These are phyloP conservation scores for Pterulicium gracile DNA, from an alignment of 1,284 basidiomycete genomes.

Conservation along the genomic window DNA sequence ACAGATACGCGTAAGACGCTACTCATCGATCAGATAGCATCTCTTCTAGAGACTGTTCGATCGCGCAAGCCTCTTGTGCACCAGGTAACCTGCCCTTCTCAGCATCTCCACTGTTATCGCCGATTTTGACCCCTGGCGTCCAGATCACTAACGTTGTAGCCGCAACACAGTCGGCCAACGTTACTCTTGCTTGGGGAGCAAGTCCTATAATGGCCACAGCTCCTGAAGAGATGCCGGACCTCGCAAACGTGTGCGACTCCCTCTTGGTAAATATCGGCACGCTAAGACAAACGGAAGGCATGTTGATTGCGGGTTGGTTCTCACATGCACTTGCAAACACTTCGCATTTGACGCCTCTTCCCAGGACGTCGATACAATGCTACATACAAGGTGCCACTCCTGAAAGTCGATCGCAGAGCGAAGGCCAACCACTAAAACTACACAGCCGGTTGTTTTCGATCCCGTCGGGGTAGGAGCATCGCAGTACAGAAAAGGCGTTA, in stretches of 20 bases:
- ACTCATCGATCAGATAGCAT: constrained; percentile 18
- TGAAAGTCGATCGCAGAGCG: too few relatives aligned
- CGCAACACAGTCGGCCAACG: constrained; percentile 85
- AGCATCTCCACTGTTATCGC: too few relatives aligned
- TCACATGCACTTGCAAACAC: not conserved
- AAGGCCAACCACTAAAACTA: too few relatives aligned
- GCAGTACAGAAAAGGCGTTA: constrained; percentile 51
- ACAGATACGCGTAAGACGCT: constrained; percentile 12
- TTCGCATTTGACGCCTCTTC: not conserved
- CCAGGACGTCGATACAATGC: not conserved
- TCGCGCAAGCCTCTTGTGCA: constrained; percentile 63
- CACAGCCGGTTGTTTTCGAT: constrained; percentile 85
- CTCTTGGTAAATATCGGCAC: constrained; percentile 92
- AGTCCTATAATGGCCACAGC: constrained; percentile 93
- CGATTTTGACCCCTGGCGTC: too few relatives aligned
- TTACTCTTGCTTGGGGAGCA: constrained; percentile 80
- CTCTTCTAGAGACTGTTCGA: constrained; percentile 41
- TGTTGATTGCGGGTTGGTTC: constrained; percentile 66
- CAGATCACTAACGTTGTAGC: constrained; percentile 91
- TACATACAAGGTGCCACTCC: not conserved
- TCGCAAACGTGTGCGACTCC: constrained; percentile 57
- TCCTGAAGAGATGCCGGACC: constrained; percentile 74
- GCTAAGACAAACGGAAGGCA: constrained; percentile 63
- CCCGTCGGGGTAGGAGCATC: constrained; percentile 92
- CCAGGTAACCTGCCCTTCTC: constrained; percentile 37